Conservation (phyloP, 2,329 filamentous ascomycete genomes). For the Aaosphaeria arxii region DNA sequence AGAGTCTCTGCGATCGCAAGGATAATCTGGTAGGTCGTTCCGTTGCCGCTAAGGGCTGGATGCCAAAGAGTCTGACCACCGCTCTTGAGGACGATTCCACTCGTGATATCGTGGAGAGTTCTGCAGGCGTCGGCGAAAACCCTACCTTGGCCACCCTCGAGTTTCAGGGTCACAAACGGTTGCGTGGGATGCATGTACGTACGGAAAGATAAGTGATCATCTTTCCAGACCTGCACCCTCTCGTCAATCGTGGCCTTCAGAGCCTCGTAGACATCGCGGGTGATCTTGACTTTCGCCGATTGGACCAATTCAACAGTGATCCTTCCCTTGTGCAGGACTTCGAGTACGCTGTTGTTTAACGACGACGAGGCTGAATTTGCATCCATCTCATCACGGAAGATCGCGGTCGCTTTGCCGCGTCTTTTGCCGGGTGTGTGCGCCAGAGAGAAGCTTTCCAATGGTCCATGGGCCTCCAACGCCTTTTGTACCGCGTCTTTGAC, state of each 20-base stretch:
- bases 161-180: conserved; percentile 34
- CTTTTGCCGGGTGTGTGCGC: conserved; percentile 2
- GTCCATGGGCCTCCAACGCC: too few relatives aligned
- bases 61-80: too few relatives aligned
- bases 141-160: conserved; percentile 30
- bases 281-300: conserved; percentile 41
- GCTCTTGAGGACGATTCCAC: too few relatives aligned
- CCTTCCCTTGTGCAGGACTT: conserved; percentile 28
- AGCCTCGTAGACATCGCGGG: conserved; percentile 29
- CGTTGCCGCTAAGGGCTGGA: too few relatives aligned
- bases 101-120: too few relatives aligned
- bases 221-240: conserved; percentile 26
- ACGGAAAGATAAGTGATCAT: conserved; percentile 23
- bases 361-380: conserved; percentile 26
- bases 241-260: conserved; percentile 26
- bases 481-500: too few relatives aligned
- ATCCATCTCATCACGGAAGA: conserved; percentile 38
- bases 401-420: conserved; percentile 37
- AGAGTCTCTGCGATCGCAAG: too few relatives aligned
- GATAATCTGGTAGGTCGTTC: too few relatives aligned
- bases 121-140: too few relatives aligned
- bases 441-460: not conserved
- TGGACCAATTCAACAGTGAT: conserved; percentile 39
- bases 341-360: conserved; percentile 30
- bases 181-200: conserved; percentile 18